Percentiles rank a stretch among this genome's conserved stretches.
Evolutionary conservation across 202 grass and related monocot genomes (phyloP).

Genomic region (Setaria italica): DNA sequence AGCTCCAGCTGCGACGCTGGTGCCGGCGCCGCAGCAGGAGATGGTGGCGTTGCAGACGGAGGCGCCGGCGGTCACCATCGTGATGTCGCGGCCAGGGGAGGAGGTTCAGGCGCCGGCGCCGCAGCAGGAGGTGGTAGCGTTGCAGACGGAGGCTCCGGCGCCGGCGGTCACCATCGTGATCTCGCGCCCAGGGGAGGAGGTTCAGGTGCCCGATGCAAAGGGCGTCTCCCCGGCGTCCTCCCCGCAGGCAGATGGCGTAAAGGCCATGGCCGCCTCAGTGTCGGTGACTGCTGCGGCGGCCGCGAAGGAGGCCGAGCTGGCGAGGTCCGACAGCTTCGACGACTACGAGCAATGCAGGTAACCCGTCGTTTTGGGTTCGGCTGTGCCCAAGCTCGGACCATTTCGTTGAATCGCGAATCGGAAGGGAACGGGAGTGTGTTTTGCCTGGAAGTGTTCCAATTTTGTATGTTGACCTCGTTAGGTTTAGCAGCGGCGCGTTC

Average conservation of each 20-base stretch:
- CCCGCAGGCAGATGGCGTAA: slow-evolving; percentile 5
- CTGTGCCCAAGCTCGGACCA: background rate
- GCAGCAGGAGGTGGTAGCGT: background rate
- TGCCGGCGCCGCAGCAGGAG: background rate
- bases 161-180: slow-evolving; percentile 55
- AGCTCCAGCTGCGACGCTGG: background rate
- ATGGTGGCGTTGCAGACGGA: background rate
- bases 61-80: background rate
- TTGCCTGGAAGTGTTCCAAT: background rate
- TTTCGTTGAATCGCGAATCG: slow-evolving; percentile 13
- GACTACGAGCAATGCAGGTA: slow-evolving; percentile 97
- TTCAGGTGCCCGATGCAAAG: slow-evolving; percentile 39
- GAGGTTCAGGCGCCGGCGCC: too few species aligned
- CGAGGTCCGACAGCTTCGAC: slow-evolving; percentile 60
- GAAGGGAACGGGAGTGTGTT: background rate
- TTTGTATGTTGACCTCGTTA: background rate
- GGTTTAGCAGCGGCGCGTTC: slow-evolving; percentile 1
- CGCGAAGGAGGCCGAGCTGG: slow-evolving; percentile 54
- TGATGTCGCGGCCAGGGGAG: too few species aligned
- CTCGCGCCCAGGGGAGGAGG: slow-evolving; percentile 57
- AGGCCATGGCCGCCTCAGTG: slow-evolving; percentile 33
- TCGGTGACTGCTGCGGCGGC: slow-evolving; percentile 31
- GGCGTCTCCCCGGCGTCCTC: background rate
- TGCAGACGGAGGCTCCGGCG: slow-evolving; percentile 8
- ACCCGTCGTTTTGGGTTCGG: background rate